Percentiles rank a stretch among this genome's conserved stretches.
Conservation (phyloP, 164 flowering plant genomes). For the Cinnamomum chago region DNA sequence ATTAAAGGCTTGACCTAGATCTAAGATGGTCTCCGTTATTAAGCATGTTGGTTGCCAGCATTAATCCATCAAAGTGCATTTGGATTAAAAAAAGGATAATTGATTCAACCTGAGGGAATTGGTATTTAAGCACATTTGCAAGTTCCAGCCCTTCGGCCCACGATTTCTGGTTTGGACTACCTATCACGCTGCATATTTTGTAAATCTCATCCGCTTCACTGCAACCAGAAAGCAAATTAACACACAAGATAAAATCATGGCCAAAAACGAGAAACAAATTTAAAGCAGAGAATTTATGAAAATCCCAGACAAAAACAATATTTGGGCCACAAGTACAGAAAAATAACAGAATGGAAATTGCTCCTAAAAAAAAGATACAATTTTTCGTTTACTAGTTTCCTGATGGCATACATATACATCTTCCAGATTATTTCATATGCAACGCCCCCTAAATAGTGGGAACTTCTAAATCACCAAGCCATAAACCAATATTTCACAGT, state of each 20-base stretch:
- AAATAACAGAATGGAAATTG: not conserved
- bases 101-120: constrained; percentile 55
- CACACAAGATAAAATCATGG: not conserved
- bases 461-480: not conserved
- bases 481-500: too few species aligned
- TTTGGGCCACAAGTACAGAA: not conserved
- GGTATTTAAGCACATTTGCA: constrained; percentile 60
- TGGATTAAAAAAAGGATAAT: not conserved
- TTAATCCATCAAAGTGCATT: not conserved
- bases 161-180: constrained; percentile 56
- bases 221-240: constrained; percentile 7
- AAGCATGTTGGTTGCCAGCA: not conserved
- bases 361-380: not conserved
- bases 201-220: constrained; percentile 69
- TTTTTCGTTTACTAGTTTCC: not conserved
- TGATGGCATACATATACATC: not conserved
- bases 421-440: not conserved
- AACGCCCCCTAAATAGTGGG: too few species aligned
- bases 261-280: not conserved
- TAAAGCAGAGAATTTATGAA: not conserved
- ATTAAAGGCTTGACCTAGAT: too few species aligned
- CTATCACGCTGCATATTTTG: constrained; percentile 88
- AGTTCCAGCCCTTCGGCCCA: constrained; percentile 74
- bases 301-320: not conserved
- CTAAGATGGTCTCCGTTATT: too few species aligned